Evolutionary conservation across 352 stramenopile species (phyloP), one percentile per base, ranked within the genome.

Genomic region (Thalassiosira exigua): DNA sequence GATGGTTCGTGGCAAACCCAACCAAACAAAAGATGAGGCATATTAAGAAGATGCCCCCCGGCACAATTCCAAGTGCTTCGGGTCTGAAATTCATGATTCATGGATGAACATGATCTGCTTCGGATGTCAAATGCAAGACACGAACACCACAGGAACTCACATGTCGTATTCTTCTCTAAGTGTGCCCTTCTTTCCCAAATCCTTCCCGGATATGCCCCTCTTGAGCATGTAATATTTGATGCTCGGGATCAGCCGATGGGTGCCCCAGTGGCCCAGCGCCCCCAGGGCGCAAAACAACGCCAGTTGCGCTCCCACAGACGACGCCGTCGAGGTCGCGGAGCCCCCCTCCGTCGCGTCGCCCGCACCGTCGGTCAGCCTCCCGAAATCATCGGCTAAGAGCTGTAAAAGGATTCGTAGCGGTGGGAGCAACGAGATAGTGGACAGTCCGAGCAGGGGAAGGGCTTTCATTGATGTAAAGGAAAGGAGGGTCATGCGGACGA

Each of bases 171-270:
- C n/a, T n/a, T n/a, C n/a, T n/a, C n/a, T n/a, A n/a, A n/a, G n/a
- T n/a, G n/a, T 94, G 26, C 89, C 89, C 70, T 86, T 83, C 77
- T 92, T 94, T 26, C 89, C 89, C n/a, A 92, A 72, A 81, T 94
- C 89, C 70, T 90, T 91, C 0, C 88, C 86, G 64, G 56, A 87
- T 32, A 93, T 91, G 36, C 86, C 84, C 59, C 85, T 81, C 56
- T 79, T 81, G 29, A 91, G 62, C 29, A 86, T 91, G 56, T 91
- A 93, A 61, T 69, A 61, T 50, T 73, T 74, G 19, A 93, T 93
- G 24, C 75, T 79, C n/a, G 85, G 87, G 72, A 93, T 76, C 12
- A 93, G 68, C 11, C 52, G 48, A 73, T 89, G 72, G 4, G 87
- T 91, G 5, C 74, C 39, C 1, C 84, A 11, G 59, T 80, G 87